Evolutionary conservation across 2,329 filamentous ascomycete genomes (phyloP), one percentile per base, ranked within the genome.

Genomic region (Coniella lustricola): DNA sequence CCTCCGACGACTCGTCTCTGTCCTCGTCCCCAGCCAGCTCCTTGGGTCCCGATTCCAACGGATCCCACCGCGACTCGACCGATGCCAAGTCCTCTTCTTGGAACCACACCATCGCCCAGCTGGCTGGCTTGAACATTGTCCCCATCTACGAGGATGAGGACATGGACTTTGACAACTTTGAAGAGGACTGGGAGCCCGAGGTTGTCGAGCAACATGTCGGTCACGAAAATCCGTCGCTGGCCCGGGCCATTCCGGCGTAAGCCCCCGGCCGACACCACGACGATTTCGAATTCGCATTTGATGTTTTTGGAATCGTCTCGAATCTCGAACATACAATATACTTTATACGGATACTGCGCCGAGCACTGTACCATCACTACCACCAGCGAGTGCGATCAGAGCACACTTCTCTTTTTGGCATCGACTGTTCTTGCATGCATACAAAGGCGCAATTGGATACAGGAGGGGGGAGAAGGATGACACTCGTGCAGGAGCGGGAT

Each of bases 51-150:
- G 51, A 50, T 32, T 36, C 45, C 3, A 37, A 45, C 20, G 44
- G 38, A n/a, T 44, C 46, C 16, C 45, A 50, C 40, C 40, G 44
- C n/a, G 44, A 36, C 7, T 47, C 29, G 44, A 25, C 29, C n/a
- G 41, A 47, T 7, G 43, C 43, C 17, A 17, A 53, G 18, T 36
- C n/a, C n/a, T n/a, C 54, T 62, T 61, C 61, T 62, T 51, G 40
- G 58, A 62, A 51, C 58, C 60, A 57, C 47, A 58, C 55, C 17
- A 41, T 53, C 35, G 49, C 50, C 25, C 44, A 54, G 13, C 44
- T 54, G 4, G 38, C 44, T 34, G 36, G 33, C 20, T 34, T 51
- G 49, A 44, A 49, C 44, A 46, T 42, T 41, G 49, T 49, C 42
- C 43, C 45, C 29, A 34, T 52, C 46, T 44, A 50, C 35, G 47